Evolutionary conservation across 306 rosid species (phyloP).

Genomic region (Luffa acutangula): DNA sequence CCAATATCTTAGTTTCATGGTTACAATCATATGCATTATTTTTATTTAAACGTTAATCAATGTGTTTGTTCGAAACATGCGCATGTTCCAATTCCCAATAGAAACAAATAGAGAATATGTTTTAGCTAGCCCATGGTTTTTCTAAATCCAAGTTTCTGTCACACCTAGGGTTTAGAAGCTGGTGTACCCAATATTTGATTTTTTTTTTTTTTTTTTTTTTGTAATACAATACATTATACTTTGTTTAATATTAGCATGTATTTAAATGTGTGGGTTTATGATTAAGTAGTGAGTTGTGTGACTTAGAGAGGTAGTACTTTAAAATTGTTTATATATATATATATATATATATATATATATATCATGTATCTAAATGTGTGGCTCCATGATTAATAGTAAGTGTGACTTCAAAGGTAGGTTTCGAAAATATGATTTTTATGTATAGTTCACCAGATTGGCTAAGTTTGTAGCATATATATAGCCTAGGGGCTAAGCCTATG

Average conservation of each 20-base stretch:
- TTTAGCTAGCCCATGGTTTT: neutral
- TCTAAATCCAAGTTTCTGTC: neutral
- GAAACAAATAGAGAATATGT: neutral
- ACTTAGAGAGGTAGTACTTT: too few relatives aligned
- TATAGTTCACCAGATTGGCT: neutral
- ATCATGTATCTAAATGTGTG: neutral
- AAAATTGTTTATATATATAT: too few relatives aligned
- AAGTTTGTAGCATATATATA: neutral
- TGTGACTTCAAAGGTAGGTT: neutral
- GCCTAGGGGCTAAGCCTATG: too few relatives aligned
- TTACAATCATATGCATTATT: neutral
- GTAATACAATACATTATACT: neutral
- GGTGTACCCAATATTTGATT: neutral
- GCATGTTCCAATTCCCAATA: conserved; percentile 3
- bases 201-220: neutral
- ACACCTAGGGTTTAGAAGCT: neutral
- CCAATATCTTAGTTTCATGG: neutral
- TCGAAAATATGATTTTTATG: neutral
- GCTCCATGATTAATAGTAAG: neutral
- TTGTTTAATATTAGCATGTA: neutral
- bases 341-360: too few relatives aligned
- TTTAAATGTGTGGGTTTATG: neutral
- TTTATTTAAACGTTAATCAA: neutral
- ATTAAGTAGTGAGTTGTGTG: neutral
- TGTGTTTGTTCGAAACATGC: neutral